Conservation (phyloP, 2,329 filamentous ascomycete genomes). For the Leptosphaerulina australis region DNA sequence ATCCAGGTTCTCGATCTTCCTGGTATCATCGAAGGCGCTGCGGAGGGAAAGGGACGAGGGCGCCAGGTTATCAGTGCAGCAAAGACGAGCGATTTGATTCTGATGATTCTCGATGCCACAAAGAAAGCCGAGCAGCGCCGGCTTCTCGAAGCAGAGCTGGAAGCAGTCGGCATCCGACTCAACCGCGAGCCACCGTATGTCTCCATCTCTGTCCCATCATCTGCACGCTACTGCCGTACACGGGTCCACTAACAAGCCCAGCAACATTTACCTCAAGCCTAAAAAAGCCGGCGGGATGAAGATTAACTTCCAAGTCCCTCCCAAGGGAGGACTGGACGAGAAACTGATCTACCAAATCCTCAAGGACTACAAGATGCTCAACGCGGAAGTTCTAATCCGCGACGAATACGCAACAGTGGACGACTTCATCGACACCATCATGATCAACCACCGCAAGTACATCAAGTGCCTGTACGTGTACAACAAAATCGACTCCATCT, state of each 20-base stretch:
- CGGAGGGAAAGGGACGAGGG: conserved; percentile 94
- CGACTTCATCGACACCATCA: conserved; percentile 98
- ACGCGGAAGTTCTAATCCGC: conserved; percentile 92
- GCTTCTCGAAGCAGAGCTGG: conserved; percentile 86
- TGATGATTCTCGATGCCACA: conserved; percentile 97
- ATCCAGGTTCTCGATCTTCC: conserved; percentile 97
- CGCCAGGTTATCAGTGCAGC: conserved; percentile 96
- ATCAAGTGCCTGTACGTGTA: conserved; percentile 95
- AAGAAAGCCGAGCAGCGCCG: conserved; percentile 94
- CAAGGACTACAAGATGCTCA: conserved; percentile 97
- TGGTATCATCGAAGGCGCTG: conserved; percentile 95
- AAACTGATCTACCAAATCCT: conserved; percentile 99
- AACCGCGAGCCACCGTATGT: conserved; percentile 87
- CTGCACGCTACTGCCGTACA: not conserved
- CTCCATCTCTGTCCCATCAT: not conserved
- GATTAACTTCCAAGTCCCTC: conserved; percentile 89
- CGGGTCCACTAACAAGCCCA: conserved; percentile 43
- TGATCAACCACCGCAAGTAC: conserved; percentile 98
- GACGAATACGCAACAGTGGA: conserved; percentile 94
- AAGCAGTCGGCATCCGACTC: conserved; percentile 91
- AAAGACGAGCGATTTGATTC: conserved; percentile 95
- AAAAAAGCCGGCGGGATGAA: conserved; percentile 99
- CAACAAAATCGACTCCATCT: conserved; percentile 98
- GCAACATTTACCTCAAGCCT: conserved; percentile 94
- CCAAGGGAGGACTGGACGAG: conserved; percentile 87